Percentiles rank a stretch among this genome's conserved stretches.
These are phyloP conservation scores for Xylariaceae sp. DNA, from an alignment of 2,329 filamentous ascomycete species.

Conservation along the genomic window DNA sequence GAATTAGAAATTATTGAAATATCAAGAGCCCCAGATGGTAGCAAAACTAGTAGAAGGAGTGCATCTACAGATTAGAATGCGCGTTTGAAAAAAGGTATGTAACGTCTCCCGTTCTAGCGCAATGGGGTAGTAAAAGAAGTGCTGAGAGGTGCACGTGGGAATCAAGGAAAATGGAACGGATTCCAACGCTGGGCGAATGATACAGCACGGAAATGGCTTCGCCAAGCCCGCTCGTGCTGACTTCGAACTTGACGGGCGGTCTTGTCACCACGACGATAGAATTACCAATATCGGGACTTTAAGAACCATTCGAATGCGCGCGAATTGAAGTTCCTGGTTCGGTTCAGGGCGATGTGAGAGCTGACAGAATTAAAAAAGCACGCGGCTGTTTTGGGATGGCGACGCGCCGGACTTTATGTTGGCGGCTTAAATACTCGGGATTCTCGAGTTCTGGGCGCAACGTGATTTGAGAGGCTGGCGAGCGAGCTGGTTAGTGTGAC, in stretches of 20 bases:
- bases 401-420: neutral
- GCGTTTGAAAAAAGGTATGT: neutral
- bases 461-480: neutral
- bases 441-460: neutral
- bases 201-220: neutral
- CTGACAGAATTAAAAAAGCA: neutral
- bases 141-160: neutral
- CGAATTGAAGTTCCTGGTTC: neutral
- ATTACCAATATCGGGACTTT: no score
- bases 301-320: neutral
- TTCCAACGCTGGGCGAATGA: neutral
- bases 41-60: neutral
- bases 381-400: constrained; percentile 4
- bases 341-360: neutral
- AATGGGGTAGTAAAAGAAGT: neutral
- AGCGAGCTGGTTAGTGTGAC: neutral
- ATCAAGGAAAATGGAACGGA: neutral
- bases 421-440: no score
- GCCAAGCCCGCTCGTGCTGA: neutral
- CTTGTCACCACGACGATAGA: no score
- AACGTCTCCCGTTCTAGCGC: neutral
- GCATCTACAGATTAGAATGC: neutral
- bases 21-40: neutral
- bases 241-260: constrained; percentile 1
- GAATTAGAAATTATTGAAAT: neutral